These are phyloP conservation scores for Colletotrichum sidae DNA, from an alignment of 2,329 filamentous ascomycete species.

Conservation along the genomic window DNA sequence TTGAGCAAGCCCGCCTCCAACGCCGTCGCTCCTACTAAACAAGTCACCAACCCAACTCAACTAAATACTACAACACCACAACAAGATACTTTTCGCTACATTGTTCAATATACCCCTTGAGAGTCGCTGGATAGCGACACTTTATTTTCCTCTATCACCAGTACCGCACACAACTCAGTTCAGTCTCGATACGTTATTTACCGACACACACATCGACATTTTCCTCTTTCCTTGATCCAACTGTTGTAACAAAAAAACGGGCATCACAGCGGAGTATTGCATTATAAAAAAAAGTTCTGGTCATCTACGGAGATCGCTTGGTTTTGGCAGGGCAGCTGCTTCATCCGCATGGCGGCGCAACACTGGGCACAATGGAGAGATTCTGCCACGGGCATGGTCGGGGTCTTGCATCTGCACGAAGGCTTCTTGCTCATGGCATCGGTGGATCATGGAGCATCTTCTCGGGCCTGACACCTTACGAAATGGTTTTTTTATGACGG, in stretches of 20 bases:
- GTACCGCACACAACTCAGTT: slow-evolving; percentile 48
- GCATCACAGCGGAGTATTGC: slow-evolving; percentile 62
- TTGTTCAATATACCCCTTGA: slow-evolving; percentile 38
- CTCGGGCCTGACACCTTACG: slow-evolving; percentile 19
- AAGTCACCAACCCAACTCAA: background rate
- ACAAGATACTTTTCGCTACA: slow-evolving; percentile 42
- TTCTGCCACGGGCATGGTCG: slow-evolving; percentile 27
- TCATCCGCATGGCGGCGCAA: slow-evolving; percentile 44
- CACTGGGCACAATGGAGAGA: slow-evolving; percentile 38
- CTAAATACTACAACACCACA: slow-evolving; percentile 28
- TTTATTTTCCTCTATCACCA: slow-evolving; percentile 27
- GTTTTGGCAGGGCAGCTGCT: slow-evolving; percentile 43
- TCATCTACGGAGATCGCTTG: slow-evolving; percentile 41
- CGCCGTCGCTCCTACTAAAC: slow-evolving; percentile 67
- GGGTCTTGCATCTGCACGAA: slow-evolving; percentile 31
- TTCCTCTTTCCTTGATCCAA: slow-evolving; percentile 39
- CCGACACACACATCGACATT: slow-evolving; percentile 35
- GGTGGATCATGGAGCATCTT: slow-evolving; percentile 5
- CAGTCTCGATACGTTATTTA: slow-evolving; percentile 39
- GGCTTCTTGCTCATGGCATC: slow-evolving; percentile 50
- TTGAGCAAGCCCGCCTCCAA: slow-evolving; percentile 80
- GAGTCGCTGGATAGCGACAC: slow-evolving; percentile 37
- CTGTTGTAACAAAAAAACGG: slow-evolving; percentile 56
- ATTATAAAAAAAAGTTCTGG: slow-evolving; percentile 54
- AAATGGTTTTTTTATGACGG: slow-evolving; percentile 16